Conservation (phyloP, 1,284 basidiomycete genomes). For the Leccinum pallidistipes region DNA sequence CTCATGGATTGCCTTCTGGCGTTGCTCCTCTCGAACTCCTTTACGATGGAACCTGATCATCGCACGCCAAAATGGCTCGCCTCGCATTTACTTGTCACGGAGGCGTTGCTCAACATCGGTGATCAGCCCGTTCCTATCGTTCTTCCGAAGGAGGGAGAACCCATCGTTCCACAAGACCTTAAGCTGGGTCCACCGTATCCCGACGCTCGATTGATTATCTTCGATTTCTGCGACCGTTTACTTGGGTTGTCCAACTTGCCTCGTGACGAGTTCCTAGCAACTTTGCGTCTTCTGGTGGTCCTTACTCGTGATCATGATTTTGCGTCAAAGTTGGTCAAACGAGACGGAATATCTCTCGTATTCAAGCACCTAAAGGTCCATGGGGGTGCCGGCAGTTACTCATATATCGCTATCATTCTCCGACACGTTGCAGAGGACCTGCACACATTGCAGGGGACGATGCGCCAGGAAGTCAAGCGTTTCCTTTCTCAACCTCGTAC, state of each 20-base stretch:
- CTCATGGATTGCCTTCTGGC: constrained; percentile 68
- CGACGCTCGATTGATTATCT: constrained; percentile 65
- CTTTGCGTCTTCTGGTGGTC: constrained; percentile 77
- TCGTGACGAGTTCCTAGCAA: constrained; percentile 78
- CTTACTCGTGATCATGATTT: constrained; percentile 71
- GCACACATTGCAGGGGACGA: constrained; percentile 64
- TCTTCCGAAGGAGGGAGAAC: constrained; percentile 68
- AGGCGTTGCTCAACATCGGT: constrained; percentile 75
- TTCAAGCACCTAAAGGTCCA: constrained; percentile 65
- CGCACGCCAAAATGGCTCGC: constrained; percentile 81
- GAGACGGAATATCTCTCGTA: constrained; percentile 63
- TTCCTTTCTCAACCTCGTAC: constrained; percentile 74
- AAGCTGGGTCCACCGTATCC: constrained; percentile 60
- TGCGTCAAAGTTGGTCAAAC: constrained; percentile 62
- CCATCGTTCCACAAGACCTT: constrained; percentile 49
- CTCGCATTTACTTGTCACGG: constrained; percentile 76
- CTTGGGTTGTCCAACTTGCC: constrained; percentile 62
- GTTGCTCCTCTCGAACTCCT: constrained; percentile 59
- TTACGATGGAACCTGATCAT: constrained; percentile 50
- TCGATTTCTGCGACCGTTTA: constrained; percentile 72
- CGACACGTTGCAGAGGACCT: constrained; percentile 89
- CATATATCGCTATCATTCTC: constrained; percentile 84
- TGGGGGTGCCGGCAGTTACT: constrained; percentile 69
- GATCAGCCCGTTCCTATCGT: constrained; percentile 68
- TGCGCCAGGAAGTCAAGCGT: constrained; percentile 81